These are phyloP conservation scores for Plantago elongata DNA, from an alignment of 257 asterid genomes.

Conservation along the genomic window DNA sequence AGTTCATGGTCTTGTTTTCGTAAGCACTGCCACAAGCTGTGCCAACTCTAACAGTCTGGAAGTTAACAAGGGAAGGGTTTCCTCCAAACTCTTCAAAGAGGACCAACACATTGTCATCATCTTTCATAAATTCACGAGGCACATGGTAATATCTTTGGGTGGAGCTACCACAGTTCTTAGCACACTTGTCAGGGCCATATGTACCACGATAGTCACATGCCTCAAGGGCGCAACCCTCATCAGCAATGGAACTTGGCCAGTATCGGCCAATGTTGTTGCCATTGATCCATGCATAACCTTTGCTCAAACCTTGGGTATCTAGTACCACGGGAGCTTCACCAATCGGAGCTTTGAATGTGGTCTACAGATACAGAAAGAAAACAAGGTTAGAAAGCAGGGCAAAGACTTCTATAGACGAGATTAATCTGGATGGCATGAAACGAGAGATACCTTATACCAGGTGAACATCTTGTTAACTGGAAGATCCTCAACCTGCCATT, in stretches of 20 bases:
- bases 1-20: slow-evolving; percentile 30
- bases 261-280: slow-evolving; percentile 85
- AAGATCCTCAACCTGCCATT: slow-evolving; percentile 36
- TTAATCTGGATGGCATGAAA: not conserved
- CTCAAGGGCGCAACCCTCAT: slow-evolving; percentile 38
- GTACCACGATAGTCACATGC: slow-evolving; percentile 72
- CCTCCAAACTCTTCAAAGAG: slow-evolving; percentile 70
- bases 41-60: slow-evolving; percentile 37
- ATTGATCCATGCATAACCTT: slow-evolving; percentile 94
- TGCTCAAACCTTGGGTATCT: slow-evolving; percentile 85
- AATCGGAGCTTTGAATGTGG: slow-evolving; percentile 69
- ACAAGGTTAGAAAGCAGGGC: slow-evolving; percentile 3
- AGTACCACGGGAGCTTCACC: slow-evolving; percentile 92
- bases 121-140: slow-evolving; percentile 44
- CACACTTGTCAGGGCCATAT: slow-evolving; percentile 67
- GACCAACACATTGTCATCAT: slow-evolving; percentile 34
- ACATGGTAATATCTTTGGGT: slow-evolving; percentile 90
- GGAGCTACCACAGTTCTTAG: slow-evolving; percentile 70
- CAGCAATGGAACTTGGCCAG: slow-evolving; percentile 75
- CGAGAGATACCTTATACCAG: slow-evolving; percentile 62
- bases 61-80: slow-evolving; percentile 37
- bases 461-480: slow-evolving; percentile 42
- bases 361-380: slow-evolving; percentile 35
- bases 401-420: not conserved
- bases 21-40: slow-evolving; percentile 38